Base-by-base conservation (phyloP, 495 filamentous ascomycete species). In the Staphylotrichum tortipilum region DNA sequence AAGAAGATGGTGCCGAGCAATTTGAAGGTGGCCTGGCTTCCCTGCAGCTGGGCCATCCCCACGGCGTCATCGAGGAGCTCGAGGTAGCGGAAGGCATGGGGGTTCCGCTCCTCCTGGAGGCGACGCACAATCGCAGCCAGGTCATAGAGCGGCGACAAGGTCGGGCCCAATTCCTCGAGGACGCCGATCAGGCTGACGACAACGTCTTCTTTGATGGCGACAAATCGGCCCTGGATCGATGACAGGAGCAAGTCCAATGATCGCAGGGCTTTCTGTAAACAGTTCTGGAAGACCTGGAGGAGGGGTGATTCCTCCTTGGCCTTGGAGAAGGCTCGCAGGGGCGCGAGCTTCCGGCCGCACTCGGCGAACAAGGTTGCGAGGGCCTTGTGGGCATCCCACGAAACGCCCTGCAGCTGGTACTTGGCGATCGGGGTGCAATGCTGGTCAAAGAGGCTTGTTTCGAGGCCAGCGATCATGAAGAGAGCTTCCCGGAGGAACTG, bases 391-490 rank as follows among this genome's bases (percentile, higher is more conserved):
- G 70, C 61, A 33, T 68, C 65, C 68, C 65, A 70, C 0, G 68
- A 69, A 9, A 70, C 50, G 21, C 65, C 61, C 0, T 55, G 40
- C 4, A 74, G 55, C 37, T 74, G 62, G 34, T 68, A 70, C 37
- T 48, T 45, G 28, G 64, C 47, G n/a, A 60, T 46, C 2, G 65
- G 61, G 11, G 60, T 50, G 38, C 54, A 59, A 29, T 64, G 61
- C 14, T 69, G 56, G 28, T 78, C 72, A 29, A 86, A 94, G 6
- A 95, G 62, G 17, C 79, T 82, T 1, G 86, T 94, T 30, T 82
- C 78, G 17, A 94, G 68, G 0, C 88, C 89, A 28, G 79, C 75
- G 1, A 97, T 77, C 88, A 95, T 91, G 54, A 86, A 90, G 1
- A 94, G 69, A 1, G 79, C 73, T 55, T 97, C 90, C 35, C 90